A percentile compares a stretch with the other conserved stretches of the same genome.
phyloP scores from a whole-genome alignment of 345 rosid genomes.

The Erucastrum elatum region DNA sequence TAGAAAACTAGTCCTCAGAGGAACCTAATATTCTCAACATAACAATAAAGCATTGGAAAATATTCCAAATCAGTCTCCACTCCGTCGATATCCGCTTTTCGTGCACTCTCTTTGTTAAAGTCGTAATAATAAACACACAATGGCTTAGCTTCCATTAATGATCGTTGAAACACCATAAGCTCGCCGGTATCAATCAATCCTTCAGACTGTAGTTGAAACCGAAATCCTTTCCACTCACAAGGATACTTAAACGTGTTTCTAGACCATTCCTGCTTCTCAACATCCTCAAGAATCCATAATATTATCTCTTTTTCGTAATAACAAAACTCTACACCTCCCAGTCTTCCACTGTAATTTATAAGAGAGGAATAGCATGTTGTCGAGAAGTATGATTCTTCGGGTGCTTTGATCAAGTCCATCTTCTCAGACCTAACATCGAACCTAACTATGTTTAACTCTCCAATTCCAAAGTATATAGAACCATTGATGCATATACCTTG shows the following conservation, averaged over 20 bases:
- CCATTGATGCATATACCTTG: neutral
- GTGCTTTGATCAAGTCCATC: neutral
- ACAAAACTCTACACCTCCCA: neutral
- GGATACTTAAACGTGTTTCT: neutral
- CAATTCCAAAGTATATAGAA: neutral
- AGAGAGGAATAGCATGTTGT: neutral
- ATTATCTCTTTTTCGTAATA: neutral
- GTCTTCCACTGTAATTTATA: neutral
- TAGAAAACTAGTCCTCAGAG: neutral
- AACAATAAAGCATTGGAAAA: neutral
- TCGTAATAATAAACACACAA: neutral
- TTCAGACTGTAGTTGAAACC: neutral
- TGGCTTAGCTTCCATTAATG: neutral
- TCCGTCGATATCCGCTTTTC: neutral
- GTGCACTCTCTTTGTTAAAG: neutral
- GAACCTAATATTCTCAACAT: neutral
- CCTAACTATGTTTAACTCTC: neutral
- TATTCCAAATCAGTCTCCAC: neutral
- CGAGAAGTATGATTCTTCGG: neutral
- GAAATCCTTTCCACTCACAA: neutral
- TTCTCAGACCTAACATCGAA: neutral
- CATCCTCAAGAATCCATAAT: neutral
- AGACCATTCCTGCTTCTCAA: neutral
- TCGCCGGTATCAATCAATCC: neutral
- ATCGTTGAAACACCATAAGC: neutral